These are phyloP conservation scores for Diaporthe capsici DNA, from an alignment of 2,329 filamentous ascomycete genomes.

Conservation along the genomic window DNA sequence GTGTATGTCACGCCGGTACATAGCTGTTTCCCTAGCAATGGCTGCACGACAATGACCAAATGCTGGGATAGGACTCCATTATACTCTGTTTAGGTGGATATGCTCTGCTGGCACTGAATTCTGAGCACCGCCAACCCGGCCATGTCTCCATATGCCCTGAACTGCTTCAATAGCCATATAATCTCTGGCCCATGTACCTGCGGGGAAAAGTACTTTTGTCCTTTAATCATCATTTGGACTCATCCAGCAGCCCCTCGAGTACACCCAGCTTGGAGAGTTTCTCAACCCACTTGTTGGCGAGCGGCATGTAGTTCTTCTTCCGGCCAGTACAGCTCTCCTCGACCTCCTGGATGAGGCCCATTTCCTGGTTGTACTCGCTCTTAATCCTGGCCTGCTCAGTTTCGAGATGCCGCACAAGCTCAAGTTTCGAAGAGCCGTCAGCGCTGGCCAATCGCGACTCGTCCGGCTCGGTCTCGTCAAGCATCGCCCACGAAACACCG, in stretches of 20 bases:
- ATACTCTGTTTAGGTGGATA: background rate
- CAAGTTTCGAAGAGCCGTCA: background rate
- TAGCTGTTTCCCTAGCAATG: background rate
- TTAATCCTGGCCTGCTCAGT: constrained; percentile 59
- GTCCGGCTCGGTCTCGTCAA: constrained; percentile 10
- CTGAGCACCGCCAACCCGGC: background rate
- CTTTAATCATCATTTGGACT: constrained; percentile 29
- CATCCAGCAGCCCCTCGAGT: constrained; percentile 60
- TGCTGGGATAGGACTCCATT: background rate
- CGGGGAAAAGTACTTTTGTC: no score
- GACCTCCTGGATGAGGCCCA: constrained; percentile 60
- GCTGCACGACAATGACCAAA: background rate
- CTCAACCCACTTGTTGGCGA: constrained; percentile 78
- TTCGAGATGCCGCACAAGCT: constrained; percentile 51
- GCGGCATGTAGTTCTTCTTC: constrained; percentile 77
- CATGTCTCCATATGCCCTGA: background rate
- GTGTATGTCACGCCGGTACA: no score
- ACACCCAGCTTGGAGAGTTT: constrained; percentile 77
- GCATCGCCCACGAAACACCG: constrained; percentile 24
- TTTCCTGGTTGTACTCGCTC: constrained; percentile 64
- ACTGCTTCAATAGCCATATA: background rate
- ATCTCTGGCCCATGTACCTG: no score
- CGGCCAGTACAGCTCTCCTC: constrained; percentile 67
- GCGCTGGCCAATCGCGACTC: background rate
- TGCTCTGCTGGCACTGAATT: background rate